Base-by-base conservation (phyloP, 257 asterid species). In the Petunia secreta region DNA sequence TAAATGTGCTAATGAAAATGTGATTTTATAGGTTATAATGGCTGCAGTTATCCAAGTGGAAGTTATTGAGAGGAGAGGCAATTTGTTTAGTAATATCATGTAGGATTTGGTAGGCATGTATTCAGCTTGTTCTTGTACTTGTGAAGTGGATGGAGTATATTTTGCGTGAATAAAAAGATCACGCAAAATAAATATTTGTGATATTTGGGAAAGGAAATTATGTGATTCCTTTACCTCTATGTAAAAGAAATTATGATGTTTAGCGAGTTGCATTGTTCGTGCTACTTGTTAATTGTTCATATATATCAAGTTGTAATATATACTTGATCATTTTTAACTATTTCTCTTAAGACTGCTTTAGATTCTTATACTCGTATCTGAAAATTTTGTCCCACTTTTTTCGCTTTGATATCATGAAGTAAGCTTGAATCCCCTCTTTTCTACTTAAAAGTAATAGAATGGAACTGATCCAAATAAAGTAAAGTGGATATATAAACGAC, bases 11-110 rank as follows among this genome's bases (percentile, higher is more conserved):
- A 2, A 34, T 67, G 55, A 55, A 75, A 38, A 39, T 39, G 53
- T 4, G 44, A 66, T 69, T 63, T 60, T 82, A 82, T 75, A 86
- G 92, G 93, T 86, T 88, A 89, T 79, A 78, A 75, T 59, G 86
- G 83, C 43, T 91, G 92, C 85, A 85, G 53, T n/a, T 86, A 82
- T 50, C 91, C 90, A 52, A 81, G 88, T 63, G 88, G 88, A 75
- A 85, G 84, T 60, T 54, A 59, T 67, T 84, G 80, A 83, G 52
- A 69, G 66, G 38, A 75, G 73, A 79, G 68, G 78, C 34, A 8
- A 4, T 79, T 37, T 46, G 58, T 6, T 36, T 25, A 25, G 13
- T 44, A 77, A 66, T 43, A 8, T 59, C 62, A 55, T 41, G 10
- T 34, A 57, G 78, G 81, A 52, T 44, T 62, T 63, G 5, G 57